Evolutionary conservation across 2,329 filamentous ascomycete genomes (phyloP), one percentile per base, ranked within the genome.

Genomic region (Arthrobotrys pseudoclavata): DNA sequence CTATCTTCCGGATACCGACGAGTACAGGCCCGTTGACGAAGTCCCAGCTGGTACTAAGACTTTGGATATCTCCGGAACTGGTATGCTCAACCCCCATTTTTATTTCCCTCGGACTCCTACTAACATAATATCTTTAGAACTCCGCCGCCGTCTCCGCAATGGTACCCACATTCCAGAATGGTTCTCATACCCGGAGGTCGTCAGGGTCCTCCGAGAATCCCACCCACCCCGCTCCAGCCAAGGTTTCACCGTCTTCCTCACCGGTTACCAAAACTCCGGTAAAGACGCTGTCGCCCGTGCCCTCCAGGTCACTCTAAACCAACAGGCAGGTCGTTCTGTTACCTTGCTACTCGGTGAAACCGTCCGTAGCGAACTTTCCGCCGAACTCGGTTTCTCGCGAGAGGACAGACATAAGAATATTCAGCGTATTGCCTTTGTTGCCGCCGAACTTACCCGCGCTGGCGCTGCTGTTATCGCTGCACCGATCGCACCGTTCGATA

Each of bases 121-220:
- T 34, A 47, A 45, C 18, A n/a, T 45, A 29, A 34, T 68, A 64
- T 12, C 40, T 12, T 22, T 40, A 80, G 96, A 99, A 87, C 92
- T 99, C 83, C 94, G 96, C 83, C 89, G 92, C 83, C 92, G 96
- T 82, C 91, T 99, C 80, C 91, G 92, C 83, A 96, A 92, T 78
- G 96, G 96, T 81, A 92, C 92, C 82, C 93, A 97, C 82, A 99
- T 99, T 82, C 96, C 96, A 81, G 94, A 96, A 85, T 99, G 96
- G 96, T 99, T 99, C 89, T 98, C 96, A 34, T 99, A 99, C 88
- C 95, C 96, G 79, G 96, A 99, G 87, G 96, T 99, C 81, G 96
- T 99, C 86, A 91, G 90, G 85, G 96, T 98, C 61, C 91, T 99
- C 79, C 91, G 96, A 82, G 94, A 99, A 87, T 97, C 95, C 81